Conservation (phyloP, 441 rosid species). For the Euphorbia celastroides region DNA sequence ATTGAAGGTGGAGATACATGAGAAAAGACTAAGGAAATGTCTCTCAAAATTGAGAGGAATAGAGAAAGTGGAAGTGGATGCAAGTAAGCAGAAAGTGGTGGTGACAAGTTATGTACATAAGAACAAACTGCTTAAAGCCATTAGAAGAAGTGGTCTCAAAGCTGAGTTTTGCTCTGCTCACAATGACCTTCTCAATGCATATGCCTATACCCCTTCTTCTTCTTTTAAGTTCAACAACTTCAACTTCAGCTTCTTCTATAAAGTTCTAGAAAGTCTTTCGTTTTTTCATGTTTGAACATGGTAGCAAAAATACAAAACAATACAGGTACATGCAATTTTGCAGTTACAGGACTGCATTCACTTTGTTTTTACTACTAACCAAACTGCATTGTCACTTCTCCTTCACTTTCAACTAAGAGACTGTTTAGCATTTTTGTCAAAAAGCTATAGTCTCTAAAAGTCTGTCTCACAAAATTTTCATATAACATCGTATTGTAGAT, state of each 20-base stretch:
- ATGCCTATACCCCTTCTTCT: slow-evolving; percentile 28
- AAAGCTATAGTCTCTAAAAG: too few relatives aligned
- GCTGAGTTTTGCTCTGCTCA: slow-evolving; percentile 49
- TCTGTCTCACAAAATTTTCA: too few relatives aligned
- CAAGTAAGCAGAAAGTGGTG: slow-evolving; percentile 34
- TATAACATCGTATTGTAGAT: too few relatives aligned
- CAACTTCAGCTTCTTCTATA: slow-evolving; percentile 19
- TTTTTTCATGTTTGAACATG: too few relatives aligned
- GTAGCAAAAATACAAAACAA: too few relatives aligned
- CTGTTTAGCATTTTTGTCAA: too few relatives aligned
- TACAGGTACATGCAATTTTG: too few relatives aligned
- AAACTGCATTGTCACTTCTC: too few relatives aligned
- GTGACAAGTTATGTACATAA: slow-evolving; percentile 41
- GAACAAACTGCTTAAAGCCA: slow-evolving; percentile 40
- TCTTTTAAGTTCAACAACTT: slow-evolving; percentile 32
- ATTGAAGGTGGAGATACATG: slow-evolving; percentile 46
- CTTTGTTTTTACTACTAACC: too few relatives aligned
- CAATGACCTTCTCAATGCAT: slow-evolving; percentile 40
- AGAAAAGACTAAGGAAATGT: slow-evolving; percentile 43
- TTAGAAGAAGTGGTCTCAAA: slow-evolving; percentile 41
- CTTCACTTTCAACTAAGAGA: too few relatives aligned
- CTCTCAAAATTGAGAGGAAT: slow-evolving; percentile 42
- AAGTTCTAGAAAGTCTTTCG: too few relatives aligned
- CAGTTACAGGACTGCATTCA: too few relatives aligned
- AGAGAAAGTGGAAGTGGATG: slow-evolving; percentile 54